Base-by-base conservation (phyloP, 176 grass and related monocot species). In the Ensete ventricosum region DNA sequence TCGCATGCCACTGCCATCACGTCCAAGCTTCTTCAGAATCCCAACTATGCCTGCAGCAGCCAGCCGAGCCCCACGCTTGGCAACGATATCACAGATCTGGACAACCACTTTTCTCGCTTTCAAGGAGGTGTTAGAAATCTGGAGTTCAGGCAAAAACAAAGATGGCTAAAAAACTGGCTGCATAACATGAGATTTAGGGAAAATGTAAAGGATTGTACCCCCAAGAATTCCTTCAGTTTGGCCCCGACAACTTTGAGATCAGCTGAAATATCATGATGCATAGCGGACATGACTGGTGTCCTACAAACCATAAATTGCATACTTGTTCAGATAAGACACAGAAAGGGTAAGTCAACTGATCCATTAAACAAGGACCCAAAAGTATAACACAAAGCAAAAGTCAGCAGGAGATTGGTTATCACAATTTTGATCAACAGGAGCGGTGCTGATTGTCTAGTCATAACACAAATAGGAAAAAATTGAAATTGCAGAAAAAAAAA, bases 251-350 rank as follows among this genome's bases (percentile, higher is more conserved):
- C 59, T 64, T 64, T 65, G n/a, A 77, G 75, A 77, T 77, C 59
- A 10, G 75, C 43, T 48, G 75, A 77, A 2, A 48, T 77, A 52
- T 77, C 75, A 14, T 77, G 75, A 65, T 77, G 75, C 75, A 77
- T 77, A 7, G 59, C 75, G 10, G 75, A 77, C 75, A 77, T 77
- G 19, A 51, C 19, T 2, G 75, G 75, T 13, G 57, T 77, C 75
- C 75, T 77, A 48, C 48, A 64, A 50, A 62, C 4, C 26, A 50
- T n/a, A 76, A 49, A 20, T 74, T 17, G 29, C 3, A 2, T 43
- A 69, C 14, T 69, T 55, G 72, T 74, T 55, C 21, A 70, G 48
- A n/a, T 50, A 16, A n/a, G 11, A 49, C 2, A 0, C 5, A 22
- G 2, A 43, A 64, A 64, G 9, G 21, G 24, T 3, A 11, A 11